Evolutionary conservation across 768 basidiomycete genomes (phyloP).

Genomic region (Mycena filopes): DNA sequence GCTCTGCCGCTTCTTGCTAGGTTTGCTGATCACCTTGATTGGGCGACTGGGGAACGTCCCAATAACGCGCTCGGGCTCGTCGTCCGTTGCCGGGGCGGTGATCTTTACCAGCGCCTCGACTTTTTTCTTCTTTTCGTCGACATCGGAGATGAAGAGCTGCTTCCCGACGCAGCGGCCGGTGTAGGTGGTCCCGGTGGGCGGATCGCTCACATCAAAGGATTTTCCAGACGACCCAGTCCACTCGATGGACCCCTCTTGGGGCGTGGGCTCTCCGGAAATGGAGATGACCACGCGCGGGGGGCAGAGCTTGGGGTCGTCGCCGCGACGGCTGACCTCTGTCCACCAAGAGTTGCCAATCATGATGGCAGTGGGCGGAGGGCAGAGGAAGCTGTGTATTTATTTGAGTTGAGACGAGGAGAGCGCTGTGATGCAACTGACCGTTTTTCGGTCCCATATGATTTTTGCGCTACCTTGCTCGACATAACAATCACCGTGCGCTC

Average conservation of each 20-base stretch:
- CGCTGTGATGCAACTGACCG: slow-evolving; percentile 57
- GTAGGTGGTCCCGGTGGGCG: slow-evolving; percentile 86
- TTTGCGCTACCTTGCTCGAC: slow-evolving; percentile 98
- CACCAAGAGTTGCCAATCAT: slow-evolving; percentile 97
- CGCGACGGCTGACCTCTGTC: slow-evolving; percentile 80
- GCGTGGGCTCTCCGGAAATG: slow-evolving; percentile 90
- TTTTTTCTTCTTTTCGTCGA: slow-evolving; percentile 95
- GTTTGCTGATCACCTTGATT: slow-evolving; percentile 99
- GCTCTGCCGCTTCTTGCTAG: slow-evolving; percentile 95
- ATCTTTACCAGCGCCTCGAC: slow-evolving; percentile 94
- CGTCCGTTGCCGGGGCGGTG: slow-evolving; percentile 81
- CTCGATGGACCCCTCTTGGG: slow-evolving; percentile 86
- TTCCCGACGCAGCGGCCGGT: slow-evolving; percentile 95
- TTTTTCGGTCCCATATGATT: slow-evolving; percentile 97
- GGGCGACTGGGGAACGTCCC: slow-evolving; percentile 92
- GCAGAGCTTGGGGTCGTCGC: slow-evolving; percentile 78
- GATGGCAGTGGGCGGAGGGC: slow-evolving; percentile 93
- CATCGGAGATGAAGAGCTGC: slow-evolving; percentile 94
- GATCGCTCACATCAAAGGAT: slow-evolving; percentile 82
- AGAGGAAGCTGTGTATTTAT: slow-evolving; percentile 73
- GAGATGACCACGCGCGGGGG: slow-evolving; percentile 88
- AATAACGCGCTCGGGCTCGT: slow-evolving; percentile 84
- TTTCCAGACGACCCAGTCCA: slow-evolving; percentile 91
- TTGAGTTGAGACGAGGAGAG: slow-evolving; percentile 15
- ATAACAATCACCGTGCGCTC: slow-evolving; percentile 96